Base-by-base conservation (phyloP, 495 filamentous ascomycete genomes). In the Neurospora sp. region DNA sequence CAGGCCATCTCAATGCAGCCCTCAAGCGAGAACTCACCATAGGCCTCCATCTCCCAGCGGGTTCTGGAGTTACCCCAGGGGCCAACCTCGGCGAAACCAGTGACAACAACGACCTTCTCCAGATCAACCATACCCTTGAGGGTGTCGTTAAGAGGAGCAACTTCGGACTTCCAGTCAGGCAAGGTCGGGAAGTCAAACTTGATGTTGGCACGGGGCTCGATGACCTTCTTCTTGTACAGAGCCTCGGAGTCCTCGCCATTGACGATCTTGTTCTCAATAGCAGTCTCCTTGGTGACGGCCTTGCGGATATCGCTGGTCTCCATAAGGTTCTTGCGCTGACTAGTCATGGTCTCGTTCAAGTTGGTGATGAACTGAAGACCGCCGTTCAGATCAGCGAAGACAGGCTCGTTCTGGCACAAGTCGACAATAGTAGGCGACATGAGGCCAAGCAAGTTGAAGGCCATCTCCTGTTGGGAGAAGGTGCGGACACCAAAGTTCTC, bases 381-480 rank as follows among this genome's bases (percentile, higher is more conserved):
- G 76, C 96, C 96, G 82, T 98, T 99, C 39, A 99, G 87, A 84
- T 99, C 96, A 70, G 96, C 96, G 82, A 92, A 98, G 72, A 99
- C 93, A 5, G 96, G 96, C 80, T 99, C 94, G 39, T 89, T 86
- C 83, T 99, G 96, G 86, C 96, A 98, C 39, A 99, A 89, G 78
- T 98, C 94, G 77, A 97, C 94, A 74, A 99, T 92, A 35, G 91
- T 88, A 10, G 96, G 94, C 5, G 95, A 90, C 96, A 99, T 98
- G 69, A 99, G 89, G 72, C 96, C 95, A 44, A 99, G 90, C 71
- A 99, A 84, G 82, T 98, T 99, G 88, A 99, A 98, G 4, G 96
- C 96, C 96, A 99, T 99, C 83, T 99, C 96, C 77, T 96, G 93
- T 84, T 98, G 96, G 20, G 95, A 98, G 85, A 99, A 99, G 5